phyloP scores from a whole-genome alignment of 768 basidiomycete species.

The Coprinopsis marcescibilis region DNA sequence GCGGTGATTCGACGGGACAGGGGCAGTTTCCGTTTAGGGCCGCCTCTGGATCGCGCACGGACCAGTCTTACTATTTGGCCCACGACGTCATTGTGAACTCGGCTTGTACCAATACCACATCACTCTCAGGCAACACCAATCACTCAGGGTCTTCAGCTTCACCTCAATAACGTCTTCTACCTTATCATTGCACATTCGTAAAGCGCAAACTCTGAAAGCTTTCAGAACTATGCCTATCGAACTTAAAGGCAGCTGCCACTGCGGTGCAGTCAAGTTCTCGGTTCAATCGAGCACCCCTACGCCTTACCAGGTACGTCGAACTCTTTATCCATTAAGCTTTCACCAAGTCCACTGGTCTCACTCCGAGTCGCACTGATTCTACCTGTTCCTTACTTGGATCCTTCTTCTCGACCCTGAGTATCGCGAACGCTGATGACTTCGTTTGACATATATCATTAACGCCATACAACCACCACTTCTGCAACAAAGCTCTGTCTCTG shows the following conservation, averaged over 20 bases:
- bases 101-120: no score
- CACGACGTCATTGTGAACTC: no score
- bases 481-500: slow-evolving; percentile 49
- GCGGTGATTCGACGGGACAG: no score
- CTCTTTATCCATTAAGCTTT: background rate
- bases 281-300: slow-evolving; percentile 51
- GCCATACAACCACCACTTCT: background rate
- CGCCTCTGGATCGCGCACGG: no score
- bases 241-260: slow-evolving; percentile 51
- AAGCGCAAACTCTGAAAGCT: background rate
- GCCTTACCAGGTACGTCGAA: slow-evolving; percentile 50
- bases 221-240: slow-evolving; percentile 44
- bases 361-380: background rate
- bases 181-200: background rate
- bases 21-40: no score
- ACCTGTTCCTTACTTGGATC: background rate
- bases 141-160: no score
- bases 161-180: background rate
- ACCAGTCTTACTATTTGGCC: no score
- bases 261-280: slow-evolving; percentile 43
- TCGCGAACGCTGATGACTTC: no score
- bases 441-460: background rate
- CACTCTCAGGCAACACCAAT: no score
- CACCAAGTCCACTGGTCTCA: background rate
- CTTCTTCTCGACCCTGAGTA: no score